Conservation (phyloP, 2,329 filamentous ascomycete species). For the Cylindrodendrum hubeiense region DNA sequence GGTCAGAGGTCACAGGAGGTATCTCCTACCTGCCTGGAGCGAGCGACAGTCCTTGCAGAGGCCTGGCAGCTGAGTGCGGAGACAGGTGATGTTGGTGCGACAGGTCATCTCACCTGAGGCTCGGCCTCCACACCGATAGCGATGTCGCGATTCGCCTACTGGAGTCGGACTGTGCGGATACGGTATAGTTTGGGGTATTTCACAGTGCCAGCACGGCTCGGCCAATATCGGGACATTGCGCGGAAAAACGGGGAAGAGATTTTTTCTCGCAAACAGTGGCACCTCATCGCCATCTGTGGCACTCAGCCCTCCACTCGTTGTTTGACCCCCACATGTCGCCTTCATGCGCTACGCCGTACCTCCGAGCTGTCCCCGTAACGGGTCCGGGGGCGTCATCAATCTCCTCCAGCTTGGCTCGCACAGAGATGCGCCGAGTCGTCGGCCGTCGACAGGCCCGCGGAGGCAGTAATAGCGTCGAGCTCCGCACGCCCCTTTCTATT, state of each 20-base stretch:
- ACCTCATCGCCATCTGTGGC: slow-evolving; percentile 7
- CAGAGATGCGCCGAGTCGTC: slow-evolving; percentile 8
- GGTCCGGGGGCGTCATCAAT: slow-evolving; percentile 9
- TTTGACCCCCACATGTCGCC: slow-evolving; percentile 22
- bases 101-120: slow-evolving; percentile 40
- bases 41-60: slow-evolving; percentile 9
- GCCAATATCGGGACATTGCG: slow-evolving; percentile 39
- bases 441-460: neutral
- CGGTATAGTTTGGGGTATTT: slow-evolving; percentile 9
- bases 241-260: slow-evolving; percentile 30
- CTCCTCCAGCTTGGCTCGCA: neutral
- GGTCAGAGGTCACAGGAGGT: slow-evolving; percentile 8
- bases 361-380: neutral
- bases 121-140: slow-evolving; percentile 34
- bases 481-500: slow-evolving; percentile 10
- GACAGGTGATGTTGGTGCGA: slow-evolving; percentile 39
- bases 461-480: slow-evolving; percentile 3
- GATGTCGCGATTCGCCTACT: slow-evolving; percentile 19
- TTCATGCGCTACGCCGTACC: slow-evolving; percentile 24
- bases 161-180: slow-evolving; percentile 22
- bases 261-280: slow-evolving; percentile 1
- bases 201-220: slow-evolving; percentile 38
- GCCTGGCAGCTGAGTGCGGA: slow-evolving; percentile 26
- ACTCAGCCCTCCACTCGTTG: slow-evolving; percentile 5
- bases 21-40: slow-evolving; percentile 24